Evolutionary conservation across 495 filamentous ascomycete species (phyloP), one percentile per base, ranked within the genome.

Genomic region (Podospora pseudoanserina): DNA sequence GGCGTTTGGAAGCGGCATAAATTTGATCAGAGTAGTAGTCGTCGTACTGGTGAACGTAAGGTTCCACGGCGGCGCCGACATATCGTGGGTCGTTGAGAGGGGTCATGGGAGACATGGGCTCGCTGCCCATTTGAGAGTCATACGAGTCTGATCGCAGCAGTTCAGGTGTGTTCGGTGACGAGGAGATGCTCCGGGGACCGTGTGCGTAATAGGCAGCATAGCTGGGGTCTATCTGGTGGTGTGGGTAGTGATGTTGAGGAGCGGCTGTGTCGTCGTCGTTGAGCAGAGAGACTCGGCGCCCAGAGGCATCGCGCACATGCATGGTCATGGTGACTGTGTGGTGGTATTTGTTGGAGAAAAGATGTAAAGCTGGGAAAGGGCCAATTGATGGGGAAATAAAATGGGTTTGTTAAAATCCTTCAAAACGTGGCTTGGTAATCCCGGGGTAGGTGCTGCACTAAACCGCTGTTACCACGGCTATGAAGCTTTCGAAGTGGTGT

Each of bases 141-240:
- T 83, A 86, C 0, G 84, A 86, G 68, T 86, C 78, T 26, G 83
- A 82, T 7, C 84, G 82, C 28, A 82, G 72, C 30, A 86, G 79
- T 67, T 80, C 81, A 32, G 84, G 84, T 0, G 82, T 85, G 65
- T 77, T 73, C 49, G 81, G 78, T 20, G 75, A 73, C 5, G 83
- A 81, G 2, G 78, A 79, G 49, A 70, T 39, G 49, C 76, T 76
- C 59, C 75, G 68, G 19, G 67, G 32, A 15, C 75, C 55, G 53
- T 39, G 57, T 34, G 27, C 65, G 58, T 69, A 60, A 64, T 63
- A 68, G 11, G 64, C 28, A 5, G 68, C 61, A 63, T 63, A 57
- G 65, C 54, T 55, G 49, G 28, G 20, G 67, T 66, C 67, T 28
- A 23, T 20, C 26, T 44, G 70, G 58, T 64, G 68, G 44, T 59